Evolutionary conservation across 495 filamentous ascomycete genomes (phyloP).

Genomic region (Talaromyces ruber): DNA sequence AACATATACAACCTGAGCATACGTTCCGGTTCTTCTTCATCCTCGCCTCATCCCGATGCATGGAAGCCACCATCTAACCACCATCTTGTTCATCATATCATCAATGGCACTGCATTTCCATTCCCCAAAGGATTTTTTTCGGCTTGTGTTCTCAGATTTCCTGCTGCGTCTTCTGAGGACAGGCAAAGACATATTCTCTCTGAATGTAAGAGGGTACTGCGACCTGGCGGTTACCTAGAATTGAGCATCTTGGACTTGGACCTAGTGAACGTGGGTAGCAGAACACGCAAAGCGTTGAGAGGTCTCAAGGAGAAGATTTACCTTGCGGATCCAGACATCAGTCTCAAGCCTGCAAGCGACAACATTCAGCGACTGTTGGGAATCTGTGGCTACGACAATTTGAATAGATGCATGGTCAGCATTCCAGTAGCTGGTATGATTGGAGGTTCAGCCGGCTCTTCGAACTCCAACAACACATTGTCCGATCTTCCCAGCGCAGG

Average conservation of each 20-base stretch:
- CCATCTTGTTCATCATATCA: conserved; percentile 68
- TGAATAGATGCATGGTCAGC: conserved; percentile 81
- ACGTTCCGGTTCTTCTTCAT: conserved; percentile 19
- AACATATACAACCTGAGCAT: conserved; percentile 67
- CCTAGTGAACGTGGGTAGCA: conserved; percentile 78
- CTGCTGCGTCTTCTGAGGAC: conserved; percentile 59
- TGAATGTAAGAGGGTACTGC: conserved; percentile 85
- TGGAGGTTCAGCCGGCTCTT: conserved; percentile 29
- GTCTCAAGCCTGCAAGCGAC: conserved; percentile 69
- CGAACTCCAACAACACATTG: conserved; percentile 21
- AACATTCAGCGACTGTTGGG: conserved; percentile 68
- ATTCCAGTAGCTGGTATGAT: conserved; percentile 78
- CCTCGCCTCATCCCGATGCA: conserved; percentile 28
- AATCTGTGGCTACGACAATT: conserved; percentile 68
- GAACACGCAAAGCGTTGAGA: conserved; percentile 66
- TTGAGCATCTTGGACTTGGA: conserved; percentile 78
- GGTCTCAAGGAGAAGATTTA: conserved; percentile 70
- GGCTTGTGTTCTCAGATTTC: conserved; percentile 83
- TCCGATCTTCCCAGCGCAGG: conserved; percentile 19
- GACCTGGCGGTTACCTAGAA: conserved; percentile 84
- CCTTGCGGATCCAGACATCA: conserved; percentile 49
- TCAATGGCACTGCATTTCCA: conserved; percentile 64
- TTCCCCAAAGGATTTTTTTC: conserved; percentile 84
- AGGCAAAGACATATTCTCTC: conserved; percentile 74
- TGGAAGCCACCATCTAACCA: conserved; percentile 70